These are phyloP conservation scores for Simmondsia chinensis DNA, from an alignment of 148 eudicot species.

Conservation along the genomic window DNA sequence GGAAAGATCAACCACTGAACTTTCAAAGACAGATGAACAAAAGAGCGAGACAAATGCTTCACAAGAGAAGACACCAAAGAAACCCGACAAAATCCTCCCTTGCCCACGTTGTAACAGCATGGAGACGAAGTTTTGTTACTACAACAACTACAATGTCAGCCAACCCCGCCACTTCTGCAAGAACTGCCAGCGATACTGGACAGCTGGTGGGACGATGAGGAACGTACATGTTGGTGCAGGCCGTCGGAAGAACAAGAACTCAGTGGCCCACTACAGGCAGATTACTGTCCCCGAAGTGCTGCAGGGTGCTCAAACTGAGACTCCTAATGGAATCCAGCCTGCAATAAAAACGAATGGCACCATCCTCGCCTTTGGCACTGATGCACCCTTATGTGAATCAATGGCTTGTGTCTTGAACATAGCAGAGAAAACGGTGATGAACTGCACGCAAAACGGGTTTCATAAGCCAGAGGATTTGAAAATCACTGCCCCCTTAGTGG, in stretches of 20 bases:
- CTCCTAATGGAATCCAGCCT: conserved; percentile 18
- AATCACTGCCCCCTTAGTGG: conserved; percentile 7
- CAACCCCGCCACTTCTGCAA: too few species aligned
- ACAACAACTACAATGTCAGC: too few species aligned
- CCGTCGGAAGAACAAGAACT: conserved; percentile 38
- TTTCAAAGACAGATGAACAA: conserved; percentile 16
- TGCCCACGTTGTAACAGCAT: conserved; percentile 54
- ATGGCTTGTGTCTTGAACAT: conserved; percentile 23
- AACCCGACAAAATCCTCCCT: conserved; percentile 49
- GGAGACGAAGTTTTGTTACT: conserved; percentile 56
- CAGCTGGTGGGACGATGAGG: too few species aligned
- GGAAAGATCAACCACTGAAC: conserved; percentile 7
- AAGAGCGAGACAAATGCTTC: conserved; percentile 13
- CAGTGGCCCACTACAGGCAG: conserved; percentile 18
- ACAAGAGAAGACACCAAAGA: conserved; percentile 25
- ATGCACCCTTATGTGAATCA: conserved; percentile 25
- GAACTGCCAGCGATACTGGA: too few species aligned
- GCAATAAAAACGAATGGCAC: conserved; percentile 22
- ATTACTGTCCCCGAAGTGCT: conserved; percentile 18
- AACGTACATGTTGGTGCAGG: conserved; percentile 49
- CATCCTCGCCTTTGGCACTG: conserved; percentile 28
- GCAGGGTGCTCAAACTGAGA: conserved; percentile 14
- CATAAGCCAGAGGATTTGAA: conserved; percentile 11
- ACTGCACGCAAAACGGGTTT: conserved; percentile 15
- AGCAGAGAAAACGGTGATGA: conserved; percentile 9